Base-by-base conservation (phyloP, 192 early-diverging fungal species). In the Umbelopsis isabellina region DNA sequence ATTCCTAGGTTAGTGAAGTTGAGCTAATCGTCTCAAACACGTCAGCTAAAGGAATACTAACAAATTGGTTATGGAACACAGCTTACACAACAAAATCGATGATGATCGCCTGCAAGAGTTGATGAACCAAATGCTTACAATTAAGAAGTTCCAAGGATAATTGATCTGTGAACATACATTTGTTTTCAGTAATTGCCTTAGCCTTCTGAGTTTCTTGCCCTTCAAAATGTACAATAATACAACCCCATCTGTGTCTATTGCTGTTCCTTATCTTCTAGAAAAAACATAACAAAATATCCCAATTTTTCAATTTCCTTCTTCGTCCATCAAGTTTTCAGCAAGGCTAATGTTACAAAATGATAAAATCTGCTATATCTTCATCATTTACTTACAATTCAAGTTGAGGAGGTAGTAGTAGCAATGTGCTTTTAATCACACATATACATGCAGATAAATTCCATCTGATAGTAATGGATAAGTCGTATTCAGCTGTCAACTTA, bases 121-220 rank as follows among this genome's bases (percentile, higher is more conserved):
- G 79, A 77, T 96, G 71, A 91, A 89, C 71, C 89, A 96, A 75
- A 94, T 94, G 84, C 78, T 89, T 69, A 91, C 87, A 61, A 76
- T 96, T 64, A 92, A 92, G 69, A 92, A 93, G 78, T 95, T 90
- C 80, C 89, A 91, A 68, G 82, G 79, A 41, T 89, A 82, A 79
- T 47, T 35, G 22, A 49, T 49, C 13, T 0, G 37, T 10, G 37
- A 61, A 61, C n/a, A 25, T 61, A 12, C 27, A 33, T 61, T 30
- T 25, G 30, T 35, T 35, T 10, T 18, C 55, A 61, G 12, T 18
- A 61, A 25, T 25, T 61, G 33, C 12, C 16, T 15, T 35, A 18
- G 27, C 27, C 11, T 16, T 16, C 2, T 30, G 1, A 30, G 27
- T 30, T 35, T 35, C 25, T 35, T 30, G 55, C 55, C 55, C 18